Evolutionary conservation across 148 eudicot species (phyloP), one percentile per base, ranked within the genome.

Genomic region (Talinum fruticosum): DNA sequence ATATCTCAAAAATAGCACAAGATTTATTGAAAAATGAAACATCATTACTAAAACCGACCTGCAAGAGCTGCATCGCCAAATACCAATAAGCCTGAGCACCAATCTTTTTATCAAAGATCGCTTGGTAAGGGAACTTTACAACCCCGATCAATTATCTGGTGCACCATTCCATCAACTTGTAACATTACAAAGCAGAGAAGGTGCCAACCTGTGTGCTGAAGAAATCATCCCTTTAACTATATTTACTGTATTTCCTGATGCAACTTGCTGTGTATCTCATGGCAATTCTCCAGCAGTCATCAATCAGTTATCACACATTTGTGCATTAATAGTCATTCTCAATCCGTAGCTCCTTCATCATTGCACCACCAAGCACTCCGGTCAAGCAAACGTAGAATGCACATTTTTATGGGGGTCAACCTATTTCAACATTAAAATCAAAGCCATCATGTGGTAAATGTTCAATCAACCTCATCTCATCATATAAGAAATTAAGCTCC

Each of bases 381-480:
- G 13, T 14, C 47, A 41, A 41, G 0, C 13, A 41, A 41, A 4
- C 13, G 1, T 41, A 10, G 13, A 8, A 41, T 41, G 47, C 47
- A 41, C 47, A 41, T 41, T 41, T 41, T 41, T 41, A 41, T 41
- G 47, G n/a, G 21, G 16, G 57, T 54, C 45, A 81, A 37, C 67
- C 69, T 41, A 45, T 47, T 73, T 38, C 79, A 36, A 44, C 26
- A 44, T 65, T 53, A 36, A 30, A 49, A 61, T 33, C 38, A 65
- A 62, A 59, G 36, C 74, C 66, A 68, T 51, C 54, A 38, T 75
- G 49, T 26, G 80, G 64, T 59, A 23, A 53, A 54, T 21, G 28
- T 59, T 80, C 32, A 66, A 83, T 69, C 47, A 81, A 66, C 66
- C 79, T 87, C 87, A 94, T 94, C 81, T 90, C 97, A 79, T 24